Conservation (phyloP, 257 asterid species). For the Sherardia arvensis region DNA sequence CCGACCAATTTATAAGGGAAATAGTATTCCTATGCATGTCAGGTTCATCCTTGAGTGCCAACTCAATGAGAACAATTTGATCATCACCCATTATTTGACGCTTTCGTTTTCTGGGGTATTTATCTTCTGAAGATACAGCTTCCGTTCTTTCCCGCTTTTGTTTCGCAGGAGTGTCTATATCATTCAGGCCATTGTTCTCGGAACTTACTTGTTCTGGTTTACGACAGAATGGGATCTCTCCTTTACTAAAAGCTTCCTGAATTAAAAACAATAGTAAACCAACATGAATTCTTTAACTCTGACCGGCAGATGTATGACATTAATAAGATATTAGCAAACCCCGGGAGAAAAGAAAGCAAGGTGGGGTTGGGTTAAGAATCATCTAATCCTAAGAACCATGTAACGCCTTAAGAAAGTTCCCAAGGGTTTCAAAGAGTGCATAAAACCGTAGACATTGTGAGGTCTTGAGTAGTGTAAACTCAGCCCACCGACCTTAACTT, state of each 20-base stretch:
- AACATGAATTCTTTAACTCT: constrained; percentile 10
- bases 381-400: background rate
- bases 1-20: constrained; percentile 60
- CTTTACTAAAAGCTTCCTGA: constrained; percentile 44
- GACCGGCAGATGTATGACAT: constrained; percentile 2
- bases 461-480: background rate
- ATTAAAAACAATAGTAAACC: constrained; percentile 1
- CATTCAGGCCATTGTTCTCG: constrained; percentile 35
- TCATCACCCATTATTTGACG: constrained; percentile 84
- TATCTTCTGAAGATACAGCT: constrained; percentile 56
- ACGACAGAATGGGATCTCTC: constrained; percentile 28
- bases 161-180: constrained; percentile 38
- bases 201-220: constrained; percentile 27
- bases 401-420: background rate
- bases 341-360: background rate
- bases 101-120: constrained; percentile 80
- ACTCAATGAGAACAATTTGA: constrained; percentile 68
- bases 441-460: background rate
- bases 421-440: background rate
- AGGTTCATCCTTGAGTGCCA: constrained; percentile 72
- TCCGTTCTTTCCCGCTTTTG: constrained; percentile 61
- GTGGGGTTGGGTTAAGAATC: background rate
- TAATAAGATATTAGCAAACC: background rate
- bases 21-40: constrained; percentile 81
- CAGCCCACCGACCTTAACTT: constrained; percentile 6